These are phyloP conservation scores for Huntiella moniliformis DNA, from an alignment of 2,329 filamentous ascomycete species.

Conservation along the genomic window DNA sequence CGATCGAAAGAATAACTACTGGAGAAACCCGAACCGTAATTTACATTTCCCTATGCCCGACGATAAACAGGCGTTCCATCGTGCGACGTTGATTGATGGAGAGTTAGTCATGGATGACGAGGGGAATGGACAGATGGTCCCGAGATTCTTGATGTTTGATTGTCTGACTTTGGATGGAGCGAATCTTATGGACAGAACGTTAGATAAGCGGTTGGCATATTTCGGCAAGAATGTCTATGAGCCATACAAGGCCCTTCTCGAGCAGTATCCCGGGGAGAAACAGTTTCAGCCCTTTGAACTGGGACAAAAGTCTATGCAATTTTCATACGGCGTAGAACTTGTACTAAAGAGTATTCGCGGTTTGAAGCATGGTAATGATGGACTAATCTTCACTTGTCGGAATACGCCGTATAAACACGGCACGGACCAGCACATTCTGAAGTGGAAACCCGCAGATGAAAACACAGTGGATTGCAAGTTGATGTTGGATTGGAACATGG, in stretches of 20 bases:
- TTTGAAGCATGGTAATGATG: conserved; percentile 85
- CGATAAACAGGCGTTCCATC: conserved; percentile 51
- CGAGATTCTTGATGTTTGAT: conserved; percentile 86
- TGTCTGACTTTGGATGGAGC: conserved; percentile 66
- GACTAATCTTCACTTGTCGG: conserved; percentile 92
- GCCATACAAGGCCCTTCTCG: conserved; percentile 46
- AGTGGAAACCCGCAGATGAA: conserved; percentile 92
- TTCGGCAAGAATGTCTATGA: conserved; percentile 61
- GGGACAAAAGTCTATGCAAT: conserved; percentile 75
- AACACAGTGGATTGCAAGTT: conserved; percentile 90
- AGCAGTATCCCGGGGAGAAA: conserved; percentile 49
- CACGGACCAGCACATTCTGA: conserved; percentile 83
- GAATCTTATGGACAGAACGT: conserved; percentile 55
- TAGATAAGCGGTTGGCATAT: conserved; percentile 79
- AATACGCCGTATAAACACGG: conserved; percentile 72
- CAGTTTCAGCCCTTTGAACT: conserved; percentile 59
- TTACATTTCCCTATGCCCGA: conserved; percentile 65
- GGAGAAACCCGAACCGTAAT: conserved; percentile 49
- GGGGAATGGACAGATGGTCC: conserved; percentile 44
- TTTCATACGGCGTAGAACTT: conserved; percentile 80
- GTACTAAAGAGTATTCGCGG: conserved; percentile 70
- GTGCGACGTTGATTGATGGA: conserved; percentile 70
- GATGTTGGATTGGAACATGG: conserved; percentile 52
- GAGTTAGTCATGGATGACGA: conserved; percentile 79
- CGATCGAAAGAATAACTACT: conserved; percentile 96